These are phyloP conservation scores for Hymenoscyphus scutula DNA, from an alignment of 2,329 filamentous ascomycete species.

Conservation along the genomic window DNA sequence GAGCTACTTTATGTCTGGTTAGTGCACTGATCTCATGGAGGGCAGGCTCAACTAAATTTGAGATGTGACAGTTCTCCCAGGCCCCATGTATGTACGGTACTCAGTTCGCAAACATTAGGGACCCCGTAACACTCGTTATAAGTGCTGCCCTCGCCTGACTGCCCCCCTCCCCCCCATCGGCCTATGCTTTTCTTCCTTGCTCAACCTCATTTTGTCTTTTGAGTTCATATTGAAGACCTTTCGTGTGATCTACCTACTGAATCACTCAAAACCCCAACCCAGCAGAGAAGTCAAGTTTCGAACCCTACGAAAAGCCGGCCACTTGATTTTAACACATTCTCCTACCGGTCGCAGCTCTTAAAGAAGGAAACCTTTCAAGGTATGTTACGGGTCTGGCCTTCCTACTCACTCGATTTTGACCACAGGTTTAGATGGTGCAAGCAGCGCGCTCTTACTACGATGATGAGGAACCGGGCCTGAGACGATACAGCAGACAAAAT, in stretches of 20 bases:
- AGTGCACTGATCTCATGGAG: not conserved
- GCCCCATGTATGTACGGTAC: not conserved
- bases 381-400: not conserved
- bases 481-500: conserved; percentile 23
- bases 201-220: conserved; percentile 8
- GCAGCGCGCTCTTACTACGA: conserved; percentile 19
- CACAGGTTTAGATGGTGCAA: conserved; percentile 3
- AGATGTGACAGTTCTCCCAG: not conserved
- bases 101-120: conserved; percentile 21
- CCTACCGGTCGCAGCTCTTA: not conserved
- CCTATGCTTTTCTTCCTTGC: conserved; percentile 12
- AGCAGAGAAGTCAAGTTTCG: not conserved
- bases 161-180: conserved; percentile 15
- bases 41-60: not conserved
- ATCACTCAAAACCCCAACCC: not conserved
- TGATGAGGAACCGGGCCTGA: conserved; percentile 29
- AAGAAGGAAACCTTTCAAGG: conserved; percentile 1
- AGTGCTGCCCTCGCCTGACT: conserved; percentile 14
- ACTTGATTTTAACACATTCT: not conserved
- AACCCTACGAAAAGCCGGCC: not conserved
- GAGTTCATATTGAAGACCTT: conserved; percentile 6
- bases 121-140: conserved; percentile 25
- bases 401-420: not conserved
- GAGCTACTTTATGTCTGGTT: not conserved
- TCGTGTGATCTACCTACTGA: not conserved